phyloP scores from a whole-genome alignment of 257 asterid genomes.

The Solanum rostratum region DNA sequence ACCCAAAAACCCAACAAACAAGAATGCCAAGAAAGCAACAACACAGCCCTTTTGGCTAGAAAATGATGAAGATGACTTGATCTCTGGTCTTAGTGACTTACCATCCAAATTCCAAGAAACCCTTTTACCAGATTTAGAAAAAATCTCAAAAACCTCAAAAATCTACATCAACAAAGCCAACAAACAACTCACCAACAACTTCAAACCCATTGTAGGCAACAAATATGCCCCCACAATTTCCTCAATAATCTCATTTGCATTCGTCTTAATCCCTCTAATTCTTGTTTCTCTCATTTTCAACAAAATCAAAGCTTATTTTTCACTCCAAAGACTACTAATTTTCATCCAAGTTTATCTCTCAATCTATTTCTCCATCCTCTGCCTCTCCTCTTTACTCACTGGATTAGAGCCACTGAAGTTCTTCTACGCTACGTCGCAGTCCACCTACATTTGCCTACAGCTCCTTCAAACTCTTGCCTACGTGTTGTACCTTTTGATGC shows the following conservation, averaged over 20 bases:
- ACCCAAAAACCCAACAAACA: constrained; percentile 1
- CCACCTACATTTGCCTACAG: constrained; percentile 74
- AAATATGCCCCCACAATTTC: constrained; percentile 73
- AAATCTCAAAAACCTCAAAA: constrained; percentile 57
- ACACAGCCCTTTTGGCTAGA: constrained; percentile 31
- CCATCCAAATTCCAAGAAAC: constrained; percentile 73
- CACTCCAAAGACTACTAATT: constrained; percentile 67
- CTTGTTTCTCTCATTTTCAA: constrained; percentile 68
- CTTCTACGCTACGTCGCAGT: constrained; percentile 74
- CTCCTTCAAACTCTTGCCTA: constrained; percentile 58
- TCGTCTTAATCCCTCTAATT: constrained; percentile 59
- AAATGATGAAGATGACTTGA: constrained; percentile 46
- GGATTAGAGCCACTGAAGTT: constrained; percentile 85
- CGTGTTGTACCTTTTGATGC: constrained; percentile 76
- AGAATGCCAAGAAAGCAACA: constrained; percentile 21
- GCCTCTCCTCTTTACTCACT: constrained; percentile 51
- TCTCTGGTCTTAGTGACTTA: constrained; percentile 50
- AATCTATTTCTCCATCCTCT: constrained; percentile 72
- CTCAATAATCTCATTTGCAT: constrained; percentile 50
- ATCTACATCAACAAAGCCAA: constrained; percentile 53
- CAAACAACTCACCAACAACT: constrained; percentile 60
- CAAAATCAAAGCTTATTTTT: constrained; percentile 65
- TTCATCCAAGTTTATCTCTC: constrained; percentile 77
- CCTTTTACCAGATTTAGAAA: constrained; percentile 68
- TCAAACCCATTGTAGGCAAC: constrained; percentile 78